Evolutionary conservation across 768 basidiomycete genomes (phyloP).

Genomic region (Boletus speciosus): DNA sequence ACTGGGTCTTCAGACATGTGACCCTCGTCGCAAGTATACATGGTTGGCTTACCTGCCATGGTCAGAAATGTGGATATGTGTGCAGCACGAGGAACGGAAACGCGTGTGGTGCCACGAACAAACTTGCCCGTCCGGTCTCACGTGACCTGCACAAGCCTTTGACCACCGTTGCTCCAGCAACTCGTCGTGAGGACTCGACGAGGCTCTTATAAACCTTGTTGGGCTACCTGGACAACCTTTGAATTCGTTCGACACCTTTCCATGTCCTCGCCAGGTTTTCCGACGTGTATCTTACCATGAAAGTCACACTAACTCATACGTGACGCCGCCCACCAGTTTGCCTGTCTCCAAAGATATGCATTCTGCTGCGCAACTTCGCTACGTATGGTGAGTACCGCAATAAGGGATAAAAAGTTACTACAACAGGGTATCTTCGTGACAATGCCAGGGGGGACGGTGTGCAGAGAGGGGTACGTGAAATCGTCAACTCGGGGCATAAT

Average conservation of each 20-base stretch:
- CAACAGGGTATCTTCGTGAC: slow-evolving; percentile 37
- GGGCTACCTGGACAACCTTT: not conserved
- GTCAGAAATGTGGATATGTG: not conserved
- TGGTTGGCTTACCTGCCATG: slow-evolving; percentile 17
- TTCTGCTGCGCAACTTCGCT: slow-evolving; percentile 36
- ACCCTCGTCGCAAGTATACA: no score
- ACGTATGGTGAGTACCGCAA: slow-evolving; percentile 25
- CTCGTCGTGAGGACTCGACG: slow-evolving; percentile 5
- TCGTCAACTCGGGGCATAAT: slow-evolving; percentile 32
- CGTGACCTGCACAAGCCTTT: slow-evolving; percentile 2
- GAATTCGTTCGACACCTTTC: not conserved
- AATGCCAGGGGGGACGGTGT: slow-evolving; percentile 17
- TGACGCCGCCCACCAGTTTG: not conserved
- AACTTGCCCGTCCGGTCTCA: not conserved
- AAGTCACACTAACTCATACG: not conserved
- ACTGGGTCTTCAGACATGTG: not conserved
- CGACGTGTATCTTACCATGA: not conserved
- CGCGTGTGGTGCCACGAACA: not conserved
- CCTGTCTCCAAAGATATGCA: slow-evolving; percentile 33
- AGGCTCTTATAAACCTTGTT: not conserved
- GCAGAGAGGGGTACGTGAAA: slow-evolving; percentile 26
- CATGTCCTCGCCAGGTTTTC: not conserved
- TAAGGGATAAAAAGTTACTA: slow-evolving; percentile 27
- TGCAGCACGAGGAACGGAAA: not conserved
- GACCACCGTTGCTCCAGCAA: not conserved